Percentiles rank a stretch among this genome's conserved stretches.
phyloP scores from a whole-genome alignment of 225 moss, liverwort and hornwort genomes.

The Asterella californica region DNA sequence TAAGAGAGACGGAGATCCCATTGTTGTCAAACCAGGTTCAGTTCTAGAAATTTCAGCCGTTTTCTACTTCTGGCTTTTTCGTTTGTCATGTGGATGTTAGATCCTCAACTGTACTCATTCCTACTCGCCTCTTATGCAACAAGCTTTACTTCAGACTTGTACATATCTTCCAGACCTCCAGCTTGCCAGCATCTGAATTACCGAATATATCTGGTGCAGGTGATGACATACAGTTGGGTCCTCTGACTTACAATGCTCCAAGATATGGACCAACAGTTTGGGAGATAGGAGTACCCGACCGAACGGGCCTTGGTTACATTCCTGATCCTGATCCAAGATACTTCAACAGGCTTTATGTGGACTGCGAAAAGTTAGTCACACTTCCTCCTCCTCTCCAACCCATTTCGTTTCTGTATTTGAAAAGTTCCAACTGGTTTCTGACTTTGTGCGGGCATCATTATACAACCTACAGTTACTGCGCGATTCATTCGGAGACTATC shows the following conservation, averaged over 20 bases:
- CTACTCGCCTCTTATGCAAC: too few relatives aligned
- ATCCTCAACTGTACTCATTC: not conserved
- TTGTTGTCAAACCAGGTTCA: constrained; percentile 46
- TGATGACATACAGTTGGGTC: constrained; percentile 37
- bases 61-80: not conserved
- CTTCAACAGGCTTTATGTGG: constrained; percentile 13
- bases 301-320: constrained; percentile 55
- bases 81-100: not conserved
- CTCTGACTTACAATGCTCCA: constrained; percentile 45
- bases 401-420: too few relatives aligned
- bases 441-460: not conserved
- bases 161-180: not conserved
- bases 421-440: too few relatives aligned
- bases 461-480: not conserved
- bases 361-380: constrained; percentile 55
- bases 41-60: not conserved
- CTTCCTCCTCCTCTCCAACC: not conserved
- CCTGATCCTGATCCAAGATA: constrained; percentile 54
- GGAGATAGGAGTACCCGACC: constrained; percentile 69
- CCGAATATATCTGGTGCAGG: constrained; percentile 36
- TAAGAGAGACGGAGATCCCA: constrained; percentile 32
- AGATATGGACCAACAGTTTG: constrained; percentile 62
- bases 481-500: not conserved
- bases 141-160: not conserved
- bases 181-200: not conserved